phyloP scores from a whole-genome alignment of 371 early-diverging fungal species.

The Mortierella sp. region DNA sequence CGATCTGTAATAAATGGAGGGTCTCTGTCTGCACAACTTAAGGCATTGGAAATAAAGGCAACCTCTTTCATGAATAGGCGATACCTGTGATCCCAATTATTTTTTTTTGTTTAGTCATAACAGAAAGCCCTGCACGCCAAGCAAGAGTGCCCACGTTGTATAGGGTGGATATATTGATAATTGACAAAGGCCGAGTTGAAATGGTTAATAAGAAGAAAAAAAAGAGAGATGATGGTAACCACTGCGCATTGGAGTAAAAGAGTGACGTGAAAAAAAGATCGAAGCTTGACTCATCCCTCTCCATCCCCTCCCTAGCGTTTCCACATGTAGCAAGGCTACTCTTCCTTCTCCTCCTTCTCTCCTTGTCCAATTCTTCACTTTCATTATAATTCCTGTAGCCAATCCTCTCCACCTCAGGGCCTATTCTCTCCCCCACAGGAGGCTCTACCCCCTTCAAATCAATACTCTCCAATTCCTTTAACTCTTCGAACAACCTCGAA shows the following conservation, averaged over 20 bases:
- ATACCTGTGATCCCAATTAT: neutral
- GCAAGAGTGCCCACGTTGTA: neutral
- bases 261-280: too few relatives aligned
- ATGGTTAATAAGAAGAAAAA: neutral
- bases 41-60: neutral
- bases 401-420: too few relatives aligned
- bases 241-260: neutral
- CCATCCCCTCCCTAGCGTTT: too few relatives aligned
- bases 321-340: too few relatives aligned
- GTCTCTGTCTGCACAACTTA: neutral
- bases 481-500: too few relatives aligned
- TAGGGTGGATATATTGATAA: neutral
- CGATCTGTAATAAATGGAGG: neutral
- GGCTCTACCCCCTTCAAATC: too few relatives aligned
- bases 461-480: too few relatives aligned
- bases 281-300: neutral
- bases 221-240: neutral
- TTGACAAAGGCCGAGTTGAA: too few relatives aligned
- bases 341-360: neutral
- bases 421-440: too few relatives aligned
- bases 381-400: neutral
- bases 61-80: neutral
- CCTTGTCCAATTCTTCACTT: neutral
- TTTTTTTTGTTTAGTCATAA: neutral
- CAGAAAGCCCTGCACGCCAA: neutral